These are phyloP conservation scores for Polyplosphaeria fusca DNA, from an alignment of 495 filamentous ascomycete genomes.

Conservation along the genomic window DNA sequence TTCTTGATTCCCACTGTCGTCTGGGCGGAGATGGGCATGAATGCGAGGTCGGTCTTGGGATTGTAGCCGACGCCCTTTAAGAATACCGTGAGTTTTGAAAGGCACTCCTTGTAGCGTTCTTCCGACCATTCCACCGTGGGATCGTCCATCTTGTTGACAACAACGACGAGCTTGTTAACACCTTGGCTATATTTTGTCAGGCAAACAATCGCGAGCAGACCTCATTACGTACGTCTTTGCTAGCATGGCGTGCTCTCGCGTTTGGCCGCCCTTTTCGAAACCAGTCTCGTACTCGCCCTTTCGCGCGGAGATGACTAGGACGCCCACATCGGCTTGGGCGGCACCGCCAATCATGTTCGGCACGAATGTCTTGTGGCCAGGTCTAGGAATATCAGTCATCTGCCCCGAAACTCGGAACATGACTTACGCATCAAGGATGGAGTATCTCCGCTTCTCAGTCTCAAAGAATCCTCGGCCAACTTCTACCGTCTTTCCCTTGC, in stretches of 20 bases:
- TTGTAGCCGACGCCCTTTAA: constrained; percentile 90
- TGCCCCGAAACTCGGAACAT: no score
- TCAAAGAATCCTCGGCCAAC: constrained; percentile 96
- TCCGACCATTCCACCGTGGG: constrained; percentile 89
- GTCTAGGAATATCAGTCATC: no score
- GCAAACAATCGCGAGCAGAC: no score
- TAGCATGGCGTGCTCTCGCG: constrained; percentile 92
- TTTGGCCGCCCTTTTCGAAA: constrained; percentile 99
- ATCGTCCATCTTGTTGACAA: constrained; percentile 99
- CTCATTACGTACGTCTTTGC: no score
- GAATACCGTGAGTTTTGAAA: constrained; percentile 80
- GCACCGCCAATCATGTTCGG: constrained; percentile 96
- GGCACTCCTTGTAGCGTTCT: constrained; percentile 88
- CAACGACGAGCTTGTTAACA: constrained; percentile 84
- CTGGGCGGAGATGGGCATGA: constrained; percentile 96
- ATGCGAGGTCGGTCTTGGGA: constrained; percentile 81
- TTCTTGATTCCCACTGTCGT: constrained; percentile 81
- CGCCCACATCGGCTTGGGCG: constrained; percentile 92
- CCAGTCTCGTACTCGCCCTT: constrained; percentile 99
- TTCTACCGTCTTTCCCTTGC: constrained; percentile 98
- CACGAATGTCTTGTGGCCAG: constrained; percentile 94
- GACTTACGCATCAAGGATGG: constrained; percentile 92
- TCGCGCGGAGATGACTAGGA: constrained; percentile 91
- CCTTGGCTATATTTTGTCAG: no score
- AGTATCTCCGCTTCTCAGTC: constrained; percentile 82